These are phyloP conservation scores for Oryza australiensis DNA, from an alignment of 176 grass and related monocot species.

Conservation along the genomic window DNA sequence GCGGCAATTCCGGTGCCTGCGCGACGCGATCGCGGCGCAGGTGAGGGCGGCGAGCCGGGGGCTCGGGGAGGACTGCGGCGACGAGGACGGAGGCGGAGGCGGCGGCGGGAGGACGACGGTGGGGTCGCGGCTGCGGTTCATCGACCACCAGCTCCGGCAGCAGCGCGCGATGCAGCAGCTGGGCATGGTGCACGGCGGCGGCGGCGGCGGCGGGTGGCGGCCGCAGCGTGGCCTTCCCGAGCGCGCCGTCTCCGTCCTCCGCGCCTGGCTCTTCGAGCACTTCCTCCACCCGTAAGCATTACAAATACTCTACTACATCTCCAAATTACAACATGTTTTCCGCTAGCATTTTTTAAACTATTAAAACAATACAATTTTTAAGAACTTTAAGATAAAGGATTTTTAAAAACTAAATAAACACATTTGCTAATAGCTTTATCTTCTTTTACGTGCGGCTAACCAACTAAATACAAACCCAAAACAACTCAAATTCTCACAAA, in stretches of 20 bases:
- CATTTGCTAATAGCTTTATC: too few relatives aligned
- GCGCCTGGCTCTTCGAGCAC: conserved; percentile 93
- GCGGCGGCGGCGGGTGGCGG: conserved; percentile 41
- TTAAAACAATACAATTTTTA: too few relatives aligned
- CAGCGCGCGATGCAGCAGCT: conserved; percentile 76
- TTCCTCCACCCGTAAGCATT: conserved; percentile 95
- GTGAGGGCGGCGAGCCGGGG: conserved; percentile 53
- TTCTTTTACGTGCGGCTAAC: too few relatives aligned
- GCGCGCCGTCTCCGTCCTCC: conserved; percentile 76
- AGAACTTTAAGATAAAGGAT: too few relatives aligned
- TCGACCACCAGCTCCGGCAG: conserved; percentile 76
- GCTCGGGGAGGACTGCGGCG: conserved; percentile 64
- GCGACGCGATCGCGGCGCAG: conserved; percentile 67
- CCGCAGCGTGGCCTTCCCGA: conserved; percentile 85
- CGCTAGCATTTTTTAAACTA: too few relatives aligned
- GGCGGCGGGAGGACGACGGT: conserved; percentile 36
- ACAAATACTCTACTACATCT: too few relatives aligned
- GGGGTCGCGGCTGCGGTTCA: conserved; percentile 62
- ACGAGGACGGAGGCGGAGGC: conserved; percentile 30
- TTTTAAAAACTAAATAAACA: too few relatives aligned
- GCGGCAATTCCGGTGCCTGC: conserved; percentile 78
- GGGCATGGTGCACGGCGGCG: conserved; percentile 67
- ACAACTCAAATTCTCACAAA: too few relatives aligned
- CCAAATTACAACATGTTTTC: too few relatives aligned
- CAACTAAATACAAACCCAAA: too few relatives aligned